Base-by-base conservation (phyloP, 169 alveolate genomes). In the Plasmodium chabaudi region DNA sequence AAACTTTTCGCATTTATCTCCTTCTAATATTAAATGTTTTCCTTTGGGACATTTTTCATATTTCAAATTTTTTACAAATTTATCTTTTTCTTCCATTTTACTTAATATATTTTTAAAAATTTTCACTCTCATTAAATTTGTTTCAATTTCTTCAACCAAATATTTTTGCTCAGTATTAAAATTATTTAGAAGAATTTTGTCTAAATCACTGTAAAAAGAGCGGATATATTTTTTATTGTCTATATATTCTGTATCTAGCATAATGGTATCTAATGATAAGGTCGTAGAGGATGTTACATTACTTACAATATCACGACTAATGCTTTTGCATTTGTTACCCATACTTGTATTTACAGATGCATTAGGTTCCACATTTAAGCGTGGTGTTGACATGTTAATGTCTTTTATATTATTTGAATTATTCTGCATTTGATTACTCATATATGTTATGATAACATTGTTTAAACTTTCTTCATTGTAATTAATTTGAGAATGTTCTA, bases 91-190 rank as follows among this genome's bases (percentile, higher is more conserved):
- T 34, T 86, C 60, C 91, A 86, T 86, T 2, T 86, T 57, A 9
- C 21, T 53, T 46, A 86, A 63, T 17, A 86, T 72, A 5, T 46
- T 53, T 70, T 86, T 70, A 23, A 86, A 57, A 46, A 51, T 42
- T 72, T 86, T 86, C 12, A 60, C 65, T 15, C 71, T 68, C 87
- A 39, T 86, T 72, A 86, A 86, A 27, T 86, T 47, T 3, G 64
- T 44, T 70, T 86, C 91, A 64, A 86, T 86, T 86, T 86, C 91
- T 86, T 86, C 87, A 27, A 59, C 57, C 60, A 86, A 60, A 60
- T 70, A 86, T 70, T 86, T 86, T 72, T 86, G 86, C 44, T 86
- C 91, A 13, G 91, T 61, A 56, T 86, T 70, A 55, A 56, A 70
- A 42, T 69, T 49, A 46, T 70, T 86, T 15, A 86, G 25, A 6